These are phyloP conservation scores for Malbranchea cinnamomea DNA, from an alignment of 2,329 filamentous ascomycete genomes.

Conservation along the genomic window DNA sequence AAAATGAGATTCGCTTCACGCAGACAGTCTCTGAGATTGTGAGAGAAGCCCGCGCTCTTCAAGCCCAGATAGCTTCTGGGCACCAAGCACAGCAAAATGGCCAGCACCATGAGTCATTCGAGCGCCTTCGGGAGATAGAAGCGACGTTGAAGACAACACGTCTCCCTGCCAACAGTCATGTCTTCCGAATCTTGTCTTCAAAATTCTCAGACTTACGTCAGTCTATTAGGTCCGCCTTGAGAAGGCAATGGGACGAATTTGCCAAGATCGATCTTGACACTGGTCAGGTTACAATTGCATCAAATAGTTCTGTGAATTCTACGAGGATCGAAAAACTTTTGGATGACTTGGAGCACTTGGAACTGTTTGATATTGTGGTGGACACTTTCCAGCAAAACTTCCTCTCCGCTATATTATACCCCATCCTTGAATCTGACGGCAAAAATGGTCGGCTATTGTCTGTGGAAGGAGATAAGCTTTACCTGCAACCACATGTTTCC, in stretches of 20 bases:
- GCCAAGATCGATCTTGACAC: constrained; percentile 46
- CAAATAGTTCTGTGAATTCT: constrained; percentile 35
- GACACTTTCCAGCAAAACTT: constrained; percentile 21
- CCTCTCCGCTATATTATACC: constrained; percentile 18
- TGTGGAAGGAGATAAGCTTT: constrained; percentile 17
- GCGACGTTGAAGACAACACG: constrained; percentile 15
- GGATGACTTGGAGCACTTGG: constrained; percentile 17
- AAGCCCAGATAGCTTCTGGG: constrained; percentile 32
- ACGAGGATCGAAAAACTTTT: constrained; percentile 17
- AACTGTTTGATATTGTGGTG: constrained; percentile 17
- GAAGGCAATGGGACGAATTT: constrained; percentile 55
- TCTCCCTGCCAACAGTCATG: constrained; percentile 21
- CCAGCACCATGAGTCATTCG: constrained; percentile 34
- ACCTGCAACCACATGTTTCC: constrained; percentile 14
- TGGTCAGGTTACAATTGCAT: constrained; percentile 41
- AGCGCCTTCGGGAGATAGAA: constrained; percentile 32
- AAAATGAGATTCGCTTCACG: constrained; percentile 46
- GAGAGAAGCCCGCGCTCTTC: constrained; percentile 37
- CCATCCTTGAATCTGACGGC: constrained; percentile 18
- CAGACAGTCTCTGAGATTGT: constrained; percentile 36
- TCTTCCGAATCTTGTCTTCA: constrained; percentile 43
- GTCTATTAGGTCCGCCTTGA: constrained; percentile 50
- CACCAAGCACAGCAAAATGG: constrained; percentile 32
- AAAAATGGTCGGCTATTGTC: constrained; percentile 14
- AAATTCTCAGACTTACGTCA: constrained; percentile 52